A percentile compares a stretch with the other conserved stretches of the same genome.
phyloP scores from a whole-genome alignment of 108 stramenopile genomes.

The Nannochloropsis gaditana region DNA sequence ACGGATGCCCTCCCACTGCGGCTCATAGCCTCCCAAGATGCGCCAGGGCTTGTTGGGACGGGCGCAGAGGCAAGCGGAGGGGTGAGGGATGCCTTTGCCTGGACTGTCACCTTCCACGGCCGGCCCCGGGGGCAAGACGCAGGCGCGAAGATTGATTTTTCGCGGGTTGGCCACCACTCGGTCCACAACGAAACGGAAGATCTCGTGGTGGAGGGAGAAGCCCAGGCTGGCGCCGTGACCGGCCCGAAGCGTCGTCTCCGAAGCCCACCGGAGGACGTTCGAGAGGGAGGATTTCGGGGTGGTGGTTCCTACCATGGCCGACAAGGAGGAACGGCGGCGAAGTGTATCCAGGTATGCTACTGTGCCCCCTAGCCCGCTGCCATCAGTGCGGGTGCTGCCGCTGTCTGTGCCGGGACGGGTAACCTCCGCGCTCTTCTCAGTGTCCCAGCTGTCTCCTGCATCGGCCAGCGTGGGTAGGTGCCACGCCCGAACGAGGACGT shows the following conservation, averaged over 20 bases:
- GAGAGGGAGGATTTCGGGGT: neutral
- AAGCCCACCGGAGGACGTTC: neutral
- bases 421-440: neutral
- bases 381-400: neutral
- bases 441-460: neutral
- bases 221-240: neutral
- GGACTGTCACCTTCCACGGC: neutral
- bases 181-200: neutral
- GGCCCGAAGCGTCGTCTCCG: neutral
- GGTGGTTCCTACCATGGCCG: neutral
- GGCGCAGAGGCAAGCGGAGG: neutral
- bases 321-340: neutral
- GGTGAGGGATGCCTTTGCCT: neutral
- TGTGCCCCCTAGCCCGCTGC: neutral
- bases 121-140: neutral
- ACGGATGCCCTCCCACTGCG: neutral
- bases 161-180: neutral
- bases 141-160: neutral
- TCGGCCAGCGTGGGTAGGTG: neutral
- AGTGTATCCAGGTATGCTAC: neutral
- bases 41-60: neutral
- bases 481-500: neutral
- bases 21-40: neutral
- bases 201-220: neutral
- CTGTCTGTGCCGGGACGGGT: neutral